Base-by-base conservation (phyloP, 2,329 filamentous ascomycete species). In the Calonectria naviculata region DNA sequence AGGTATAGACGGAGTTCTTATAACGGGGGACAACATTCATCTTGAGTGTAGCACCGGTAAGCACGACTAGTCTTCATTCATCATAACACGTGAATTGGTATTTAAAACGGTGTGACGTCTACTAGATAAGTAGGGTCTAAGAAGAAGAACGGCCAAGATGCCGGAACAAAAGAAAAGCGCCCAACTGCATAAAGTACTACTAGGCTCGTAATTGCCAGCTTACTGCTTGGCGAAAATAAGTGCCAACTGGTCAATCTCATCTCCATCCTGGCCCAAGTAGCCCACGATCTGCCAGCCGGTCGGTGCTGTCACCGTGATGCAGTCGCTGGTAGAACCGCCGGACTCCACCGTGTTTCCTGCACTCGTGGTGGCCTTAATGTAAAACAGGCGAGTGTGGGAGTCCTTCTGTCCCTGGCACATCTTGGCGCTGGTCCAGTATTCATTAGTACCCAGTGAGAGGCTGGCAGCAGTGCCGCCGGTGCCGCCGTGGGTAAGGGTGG, bases 201-300 rank as follows among this genome's bases (percentile, higher is more conserved):
- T 58, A 12, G n/a, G 10, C 8, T 3, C n/a, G 13, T 10, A 24
- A 13, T 1, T 19, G 10, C 12, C 31, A 4, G n/a, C 31, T 38
- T 61, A 70, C 21, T 66, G 28, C 21, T 63, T 63, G 17, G 62
- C 44, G 62, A 36, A 70, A 8, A 70, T 21, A 12, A 70, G 60
- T 5, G 52, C 62, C 9, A 70, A 13, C 44, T 65, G 67, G 21
- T 70, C 67, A 24, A 70, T 54, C 36, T 65, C 67, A 7, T 70
- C 62, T 2, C 62, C 62, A 13, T n/a, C 54, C 44, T 65, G 62
- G 5, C 67, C 67, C 4, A 70, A 42, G 46, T 61, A 70, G 5
- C 67, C 67, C 10, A 65, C 67, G 47, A 70, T 70, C 34, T 70
- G 67, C 67, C 67, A 70, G 2, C 62, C 62, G n/a, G 7, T 41